phyloP scores from a whole-genome alignment of 1,284 basidiomycete species.

The Naganishia cerealis region DNA sequence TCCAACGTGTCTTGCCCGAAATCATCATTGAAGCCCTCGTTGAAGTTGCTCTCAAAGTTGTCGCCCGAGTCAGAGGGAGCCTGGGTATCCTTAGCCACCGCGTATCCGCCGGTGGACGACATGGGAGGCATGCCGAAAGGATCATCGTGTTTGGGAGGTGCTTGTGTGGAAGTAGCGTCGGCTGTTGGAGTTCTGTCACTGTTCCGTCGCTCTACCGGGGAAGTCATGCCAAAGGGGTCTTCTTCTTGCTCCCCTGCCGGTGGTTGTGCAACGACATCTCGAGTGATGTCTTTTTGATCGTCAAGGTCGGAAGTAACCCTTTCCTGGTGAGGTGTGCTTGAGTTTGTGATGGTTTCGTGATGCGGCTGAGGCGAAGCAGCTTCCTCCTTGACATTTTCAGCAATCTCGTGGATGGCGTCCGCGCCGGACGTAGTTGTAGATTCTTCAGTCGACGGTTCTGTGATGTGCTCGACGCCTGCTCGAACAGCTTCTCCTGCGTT shows the following conservation, averaged over 20 bases:
- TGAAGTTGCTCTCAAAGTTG: conserved; percentile 37
- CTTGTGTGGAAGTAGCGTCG: conserved; percentile 13
- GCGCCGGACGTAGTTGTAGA: conserved; percentile 34
- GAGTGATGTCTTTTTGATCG: background rate
- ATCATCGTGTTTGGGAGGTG: conserved; percentile 60
- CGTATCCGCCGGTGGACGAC: conserved; percentile 26
- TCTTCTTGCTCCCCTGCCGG: conserved; percentile 1
- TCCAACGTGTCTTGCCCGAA: conserved; percentile 35
- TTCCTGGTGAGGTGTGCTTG: background rate
- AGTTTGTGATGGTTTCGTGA: background rate
- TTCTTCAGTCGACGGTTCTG: conserved; percentile 39
- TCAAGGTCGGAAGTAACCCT: background rate
- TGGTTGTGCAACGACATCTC: conserved; percentile 1
- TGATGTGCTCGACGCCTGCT: conserved; percentile 39
- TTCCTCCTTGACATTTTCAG: conserved; percentile 18
- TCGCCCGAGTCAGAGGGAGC: conserved; percentile 9
- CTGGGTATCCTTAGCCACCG: conserved; percentile 23
- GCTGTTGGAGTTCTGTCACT: conserved; percentile 16
- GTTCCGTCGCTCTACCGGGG: background rate
- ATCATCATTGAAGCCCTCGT: conserved; percentile 47
- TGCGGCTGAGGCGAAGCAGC: background rate
- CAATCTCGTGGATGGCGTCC: conserved; percentile 29
- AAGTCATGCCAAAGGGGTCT: conserved; percentile 32
- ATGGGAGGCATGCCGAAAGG: conserved; percentile 60
- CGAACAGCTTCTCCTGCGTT: conserved; percentile 46